Percentiles rank a stretch among this genome's conserved stretches.
Evolutionary conservation across 2,329 filamentous ascomycete species (phyloP).

Genomic region (Fusarium fujikuroi): DNA sequence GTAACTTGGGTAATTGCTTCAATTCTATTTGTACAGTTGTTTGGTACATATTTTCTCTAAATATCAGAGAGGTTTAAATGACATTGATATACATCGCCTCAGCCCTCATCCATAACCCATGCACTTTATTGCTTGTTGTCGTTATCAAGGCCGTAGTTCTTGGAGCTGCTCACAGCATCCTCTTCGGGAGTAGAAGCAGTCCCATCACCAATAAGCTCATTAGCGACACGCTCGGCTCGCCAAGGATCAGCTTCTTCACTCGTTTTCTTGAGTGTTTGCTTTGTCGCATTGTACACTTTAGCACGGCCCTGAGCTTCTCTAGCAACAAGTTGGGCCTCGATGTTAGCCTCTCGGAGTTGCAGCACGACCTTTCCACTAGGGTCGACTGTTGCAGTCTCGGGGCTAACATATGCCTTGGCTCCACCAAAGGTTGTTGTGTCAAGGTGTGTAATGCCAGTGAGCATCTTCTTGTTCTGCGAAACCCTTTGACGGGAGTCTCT

Average conservation of each 20-base stretch:
- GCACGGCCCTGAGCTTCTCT: conserved; percentile 57
- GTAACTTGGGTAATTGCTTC: conserved; percentile 28
- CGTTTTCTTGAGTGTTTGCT: conserved; percentile 24
- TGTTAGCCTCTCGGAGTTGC: conserved; percentile 52
- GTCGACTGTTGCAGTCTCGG: conserved; percentile 57
- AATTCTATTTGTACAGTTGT: conserved; percentile 49
- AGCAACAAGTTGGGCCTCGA: conserved; percentile 56
- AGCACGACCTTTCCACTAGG: conserved; percentile 62
- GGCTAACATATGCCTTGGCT: conserved; percentile 63
- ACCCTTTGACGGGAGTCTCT: conserved; percentile 34
- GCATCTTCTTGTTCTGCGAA: conserved; percentile 40
- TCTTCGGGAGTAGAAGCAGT: conserved; percentile 58
- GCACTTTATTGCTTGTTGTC: conserved; percentile 34
- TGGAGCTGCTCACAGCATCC: conserved; percentile 50
- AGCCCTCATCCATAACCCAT: conserved; percentile 11
- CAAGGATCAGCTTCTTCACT: conserved; percentile 26
- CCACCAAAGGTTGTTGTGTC: conserved; percentile 63
- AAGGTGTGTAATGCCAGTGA: conserved; percentile 53
- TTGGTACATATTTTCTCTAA: conserved; percentile 44
- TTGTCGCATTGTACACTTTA: conserved; percentile 47
- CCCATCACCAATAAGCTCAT: conserved; percentile 44
- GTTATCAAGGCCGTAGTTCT: conserved; percentile 52
- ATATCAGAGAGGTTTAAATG: conserved; percentile 31
- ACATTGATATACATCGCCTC: conserved; percentile 41
- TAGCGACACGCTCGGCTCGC: conserved; percentile 41